Evolutionary conservation across 257 asterid species (phyloP).

Genomic region (Echium plantagineum): DNA sequence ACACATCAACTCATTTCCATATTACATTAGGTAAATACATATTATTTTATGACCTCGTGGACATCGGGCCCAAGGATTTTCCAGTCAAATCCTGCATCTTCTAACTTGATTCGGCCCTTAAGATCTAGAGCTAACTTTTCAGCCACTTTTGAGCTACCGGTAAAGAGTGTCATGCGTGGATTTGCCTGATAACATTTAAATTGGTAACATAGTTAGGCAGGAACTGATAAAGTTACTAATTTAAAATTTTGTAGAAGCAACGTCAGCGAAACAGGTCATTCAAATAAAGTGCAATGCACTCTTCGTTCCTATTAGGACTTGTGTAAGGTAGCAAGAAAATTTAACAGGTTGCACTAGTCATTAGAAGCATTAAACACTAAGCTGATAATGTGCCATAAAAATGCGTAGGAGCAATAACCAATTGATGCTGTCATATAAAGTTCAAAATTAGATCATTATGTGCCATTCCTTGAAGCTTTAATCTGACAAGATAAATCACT

Average conservation of each 20-base stretch:
- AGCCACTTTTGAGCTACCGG: conserved; percentile 89
- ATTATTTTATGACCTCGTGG: conserved; percentile 40
- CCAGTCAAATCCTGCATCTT: conserved; percentile 99
- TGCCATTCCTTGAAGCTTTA: no score
- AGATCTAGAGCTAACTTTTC: conserved; percentile 81
- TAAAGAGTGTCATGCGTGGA: conserved; percentile 95
- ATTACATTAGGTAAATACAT: not conserved
- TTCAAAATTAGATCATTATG: no score
- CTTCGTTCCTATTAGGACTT: no score
- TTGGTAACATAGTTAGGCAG: conserved; percentile 2
- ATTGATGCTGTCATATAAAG: no score
- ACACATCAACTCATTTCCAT: not conserved
- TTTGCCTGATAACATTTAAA: conserved; percentile 40
- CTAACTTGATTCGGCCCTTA: conserved; percentile 68
- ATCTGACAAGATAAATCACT: no score
- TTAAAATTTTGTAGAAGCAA: not conserved
- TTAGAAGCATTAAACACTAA: no score
- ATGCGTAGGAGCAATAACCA: no score
- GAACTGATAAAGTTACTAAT: not conserved
- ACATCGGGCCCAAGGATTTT: conserved; percentile 97
- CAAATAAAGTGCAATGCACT: no score
- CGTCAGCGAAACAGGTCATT: no score
- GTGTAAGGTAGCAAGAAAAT: no score
- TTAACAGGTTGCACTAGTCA: no score
- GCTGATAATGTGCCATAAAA: no score